phyloP scores from a whole-genome alignment of 1,139 yeast genomes.

The Casaregolazyma suthepensis region DNA sequence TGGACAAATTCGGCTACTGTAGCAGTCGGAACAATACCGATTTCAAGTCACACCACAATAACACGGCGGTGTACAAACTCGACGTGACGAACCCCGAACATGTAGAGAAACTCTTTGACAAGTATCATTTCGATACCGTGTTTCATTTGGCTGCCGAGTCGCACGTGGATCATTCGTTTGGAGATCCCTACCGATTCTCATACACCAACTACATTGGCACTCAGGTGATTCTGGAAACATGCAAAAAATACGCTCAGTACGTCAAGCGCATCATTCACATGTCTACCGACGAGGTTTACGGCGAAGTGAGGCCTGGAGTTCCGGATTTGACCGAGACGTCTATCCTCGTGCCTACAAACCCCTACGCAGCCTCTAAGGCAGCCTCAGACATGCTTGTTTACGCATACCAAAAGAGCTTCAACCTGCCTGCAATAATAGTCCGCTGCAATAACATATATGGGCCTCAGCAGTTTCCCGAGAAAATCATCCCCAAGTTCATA shows the following conservation, averaged over 20 bases:
- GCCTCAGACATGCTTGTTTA: slow-evolving; percentile 47
- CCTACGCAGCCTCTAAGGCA: slow-evolving; percentile 57
- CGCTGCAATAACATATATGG: slow-evolving; percentile 56
- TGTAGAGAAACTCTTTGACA: slow-evolving; percentile 23
- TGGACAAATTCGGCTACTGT: slow-evolving; percentile 43
- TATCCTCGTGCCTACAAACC: slow-evolving; percentile 47
- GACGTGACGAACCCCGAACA: slow-evolving; percentile 36
- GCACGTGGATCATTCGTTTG: slow-evolving; percentile 50
- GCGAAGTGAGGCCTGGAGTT: slow-evolving; percentile 32
- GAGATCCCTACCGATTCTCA: slow-evolving; percentile 43
- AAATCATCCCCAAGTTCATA: slow-evolving; percentile 44
- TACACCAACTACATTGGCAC: slow-evolving; percentile 46
- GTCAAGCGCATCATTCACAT: slow-evolving; percentile 41
- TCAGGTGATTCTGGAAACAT: slow-evolving; percentile 45
- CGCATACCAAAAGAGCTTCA: slow-evolving; percentile 43
- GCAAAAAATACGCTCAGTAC: slow-evolving; percentile 24
- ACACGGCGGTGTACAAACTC: slow-evolving; percentile 31
- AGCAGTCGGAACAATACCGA: slow-evolving; percentile 25
- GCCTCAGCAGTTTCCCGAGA: slow-evolving; percentile 52
- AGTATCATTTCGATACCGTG: slow-evolving; percentile 34
- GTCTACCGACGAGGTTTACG: slow-evolving; percentile 61
- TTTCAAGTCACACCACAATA: slow-evolving; percentile 24
- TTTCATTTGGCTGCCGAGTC: slow-evolving; percentile 57
- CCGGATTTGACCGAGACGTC: slow-evolving; percentile 36
- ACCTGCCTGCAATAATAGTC: slow-evolving; percentile 40